Base-by-base conservation (phyloP, 441 rosid genomes). In the Cnidoscolus chayamansa region DNA sequence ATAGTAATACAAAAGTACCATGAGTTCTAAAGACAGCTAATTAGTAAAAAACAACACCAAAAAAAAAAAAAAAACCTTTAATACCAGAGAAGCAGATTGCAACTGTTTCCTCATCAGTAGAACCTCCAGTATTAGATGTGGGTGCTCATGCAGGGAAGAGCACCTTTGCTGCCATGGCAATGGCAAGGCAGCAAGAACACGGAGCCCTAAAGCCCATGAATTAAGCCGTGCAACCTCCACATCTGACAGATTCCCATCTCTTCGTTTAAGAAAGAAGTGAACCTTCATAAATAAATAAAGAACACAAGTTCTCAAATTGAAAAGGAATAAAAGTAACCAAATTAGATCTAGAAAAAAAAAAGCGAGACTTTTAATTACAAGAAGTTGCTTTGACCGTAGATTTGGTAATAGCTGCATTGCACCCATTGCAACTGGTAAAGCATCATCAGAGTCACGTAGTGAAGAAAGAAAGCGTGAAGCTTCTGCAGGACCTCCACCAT, bases 401-500 rank as follows among this genome's bases (percentile, higher is more conserved):
- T 95, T 89, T 77, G 99, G 91, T 77, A 95, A 77, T 71, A 95
- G 81, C 82, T 93, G 99, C 99, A 95, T 95, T 74, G 99, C 99
- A 74, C 98, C 97, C 92, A 93, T 93, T 74, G 92, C 99, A 77
- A 95, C 99, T 50, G 96, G 94, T 74, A 93, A 81, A 65, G 97
- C 99, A 86, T 95, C 99, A 78, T 94, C 88, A 49, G 99, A 89
- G 75, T 91, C 96, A 78, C 90, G 89, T 56, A 95, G 80, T 35
- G 98, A 95, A 37, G 99, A 95, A n/a, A 95, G 86, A 86, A 95
- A 95, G 66, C 99, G 92, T 54, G 99, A 95, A 43, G 99, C 99
- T 89, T 95, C 98, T n/a, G 99, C 97, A 73, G 99, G 99, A 81
- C 98, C 99, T 71, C 99, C 99, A 62, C 99, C 99, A 79, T 79